Evolutionary conservation across 306 rosid species (phyloP), one percentile per base, ranked within the genome.

Genomic region (Dalbergia cochinchinensis): DNA sequence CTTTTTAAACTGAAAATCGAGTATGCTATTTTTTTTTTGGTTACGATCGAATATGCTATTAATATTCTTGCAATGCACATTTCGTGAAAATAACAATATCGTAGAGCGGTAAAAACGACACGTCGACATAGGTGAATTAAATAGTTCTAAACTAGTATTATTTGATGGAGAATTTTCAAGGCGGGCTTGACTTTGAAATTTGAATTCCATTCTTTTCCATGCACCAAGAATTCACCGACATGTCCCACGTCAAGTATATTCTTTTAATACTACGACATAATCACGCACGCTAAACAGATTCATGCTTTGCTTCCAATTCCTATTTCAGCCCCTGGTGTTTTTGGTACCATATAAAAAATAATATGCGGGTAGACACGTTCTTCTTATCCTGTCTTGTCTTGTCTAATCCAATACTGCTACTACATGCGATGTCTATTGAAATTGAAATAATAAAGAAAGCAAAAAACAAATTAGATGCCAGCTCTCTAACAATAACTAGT

Each of bases 131-230:
- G 26, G 16, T 7, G 65, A 68, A 39, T 54, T 39, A 72, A 74
- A 71, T 67, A 66, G n/a, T 47, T 42, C 9, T 7, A n/a, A 50
- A 58, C 1, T 11, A 71, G 6, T 7, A 22, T 37, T 42, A 44
- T 62, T 67, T 37, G 53, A 64, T 57, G 48, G 48, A 33, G 67
- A 76, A 31, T 79, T 79, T 79, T 74, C n/a, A 74, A 69, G 73
- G 87, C 65, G 87, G 76, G 84, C 90, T 87, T 90, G 94, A 88
- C 92, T 88, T 90, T 74, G 88, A 83, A 79, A 74, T 20, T 74
- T 59, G 80, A 81, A 81, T 74, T 72, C 79, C 50, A 39, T 35
- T 64, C 76, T 11, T 10, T 60, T 12, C 45, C 7, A 59, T 19
- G 48, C 6, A 63, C 66, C 61, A 13, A 69, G 50, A 78, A 72